Base-by-base conservation (phyloP, 345 rosid species). In the Linum tenue region DNA sequence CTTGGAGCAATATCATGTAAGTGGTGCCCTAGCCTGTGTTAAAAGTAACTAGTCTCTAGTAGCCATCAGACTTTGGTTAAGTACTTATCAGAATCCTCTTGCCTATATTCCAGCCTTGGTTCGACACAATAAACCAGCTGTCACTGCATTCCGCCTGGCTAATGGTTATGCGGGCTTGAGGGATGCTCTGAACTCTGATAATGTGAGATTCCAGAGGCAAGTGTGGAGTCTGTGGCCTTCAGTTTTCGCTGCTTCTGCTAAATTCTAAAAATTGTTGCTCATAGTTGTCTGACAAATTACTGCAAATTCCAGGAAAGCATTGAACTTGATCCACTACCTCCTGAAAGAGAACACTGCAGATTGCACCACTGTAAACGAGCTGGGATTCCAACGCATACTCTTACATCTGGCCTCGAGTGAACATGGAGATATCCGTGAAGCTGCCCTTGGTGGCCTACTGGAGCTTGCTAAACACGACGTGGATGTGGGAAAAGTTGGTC, bases 1-100 rank as follows among this genome's bases (percentile, higher is more conserved):
- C 92, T 92, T 31, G 87, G 97, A 62, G 97, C 98, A 66, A 80
- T 92, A 82, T 90, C 94, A n/a, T 92, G 98, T 87, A 74, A 84
- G 96, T 77, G 8, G 40, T 73, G 42, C n/a, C 68, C 60, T 43
- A 57, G 4, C 3, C 6, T 41, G 66, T 35, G 1, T 3, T 60
- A 39, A 16, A 4, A 2, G 9, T 2, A 7, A 12, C 5, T 60
- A 38, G 64, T 7, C 40, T 38, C 15, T 41, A 31, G 22, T 62
- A n/a, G 31, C 17, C 43, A 5, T 39, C 22, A 4, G 4, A 4
- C 40, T 39, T 62, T 39, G 9, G 31, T 22, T 16, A 3, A 5
- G 7, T 22, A 22, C 31, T 39, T 2, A 39, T 8, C 5, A 35
- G 44, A 39, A 1, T 62, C 14, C 2, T 57, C 60, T 63, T 40